phyloP scores from a whole-genome alignment of 179 eudicot genomes.

The Silene noctiflora region DNA sequence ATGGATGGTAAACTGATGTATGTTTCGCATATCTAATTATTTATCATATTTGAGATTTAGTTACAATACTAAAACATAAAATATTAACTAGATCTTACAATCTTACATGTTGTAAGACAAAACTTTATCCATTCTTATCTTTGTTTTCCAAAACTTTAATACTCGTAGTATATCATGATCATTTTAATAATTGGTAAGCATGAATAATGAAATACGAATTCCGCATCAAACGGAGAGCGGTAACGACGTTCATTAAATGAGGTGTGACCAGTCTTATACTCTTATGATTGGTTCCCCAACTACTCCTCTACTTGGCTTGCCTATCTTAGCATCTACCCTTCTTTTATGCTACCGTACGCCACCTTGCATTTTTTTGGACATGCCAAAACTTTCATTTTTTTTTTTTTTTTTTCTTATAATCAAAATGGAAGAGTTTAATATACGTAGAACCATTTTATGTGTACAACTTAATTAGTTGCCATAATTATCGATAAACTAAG shows the following conservation, averaged over 20 bases:
- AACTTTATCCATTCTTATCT: background rate
- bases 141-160: background rate
- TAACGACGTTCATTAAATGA: conserved; percentile 14
- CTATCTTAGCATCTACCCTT: background rate
- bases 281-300: conserved; percentile 18
- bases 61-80: too few relatives aligned
- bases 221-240: conserved; percentile 21
- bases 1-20: too few relatives aligned
- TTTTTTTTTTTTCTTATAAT: background rate
- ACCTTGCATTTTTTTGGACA: background rate
- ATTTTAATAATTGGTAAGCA: background rate
- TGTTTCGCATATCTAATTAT: too few relatives aligned
- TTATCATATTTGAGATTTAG: too few relatives aligned
- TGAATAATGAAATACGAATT: background rate
- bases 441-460: too few relatives aligned
- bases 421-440: background rate
- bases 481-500: too few relatives aligned
- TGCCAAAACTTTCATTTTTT: too few relatives aligned
- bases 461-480: too few relatives aligned
- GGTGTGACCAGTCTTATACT: conserved; percentile 11
- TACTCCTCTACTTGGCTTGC: conserved; percentile 9
- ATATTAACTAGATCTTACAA: too few relatives aligned
- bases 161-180: too few relatives aligned
- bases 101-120: too few relatives aligned
- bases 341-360: background rate